A percentile compares a stretch with the other conserved stretches of the same genome.
Conservation (phyloP, 148 eudicot species). For the Vaccinium darrowii region DNA sequence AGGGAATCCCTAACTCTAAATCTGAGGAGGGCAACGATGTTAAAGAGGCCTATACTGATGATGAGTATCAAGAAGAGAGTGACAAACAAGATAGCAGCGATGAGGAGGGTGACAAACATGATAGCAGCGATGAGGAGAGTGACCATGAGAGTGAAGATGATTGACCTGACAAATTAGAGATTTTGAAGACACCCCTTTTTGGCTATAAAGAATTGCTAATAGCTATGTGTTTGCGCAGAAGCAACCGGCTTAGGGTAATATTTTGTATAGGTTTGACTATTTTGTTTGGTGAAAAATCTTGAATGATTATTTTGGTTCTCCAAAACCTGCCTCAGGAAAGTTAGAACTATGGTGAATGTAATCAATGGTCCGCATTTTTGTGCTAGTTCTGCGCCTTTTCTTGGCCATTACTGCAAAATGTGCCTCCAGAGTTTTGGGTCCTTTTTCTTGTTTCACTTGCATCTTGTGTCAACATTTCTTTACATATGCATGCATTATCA, state of each 20-base stretch:
- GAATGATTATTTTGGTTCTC: not conserved
- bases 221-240: conserved; percentile 1
- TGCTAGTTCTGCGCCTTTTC: not conserved
- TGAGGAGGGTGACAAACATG: conserved; percentile 8
- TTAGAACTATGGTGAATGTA: not conserved
- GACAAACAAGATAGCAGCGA: conserved; percentile 19
- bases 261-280: not conserved
- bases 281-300: not conserved
- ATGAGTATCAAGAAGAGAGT: conserved; percentile 17
- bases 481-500: not conserved
- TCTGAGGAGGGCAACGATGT: not conserved
- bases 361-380: not conserved
- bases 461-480: not conserved
- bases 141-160: conserved; percentile 16
- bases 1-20: conserved; percentile 11
- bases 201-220: not conserved
- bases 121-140: conserved; percentile 13
- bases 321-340: not conserved
- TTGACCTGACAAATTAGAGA: not conserved
- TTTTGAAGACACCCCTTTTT: not conserved
- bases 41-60: conserved; percentile 6
- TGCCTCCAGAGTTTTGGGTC: no score
- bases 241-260: not conserved
- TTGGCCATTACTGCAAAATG: no score
- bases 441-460: no score